Conservation (phyloP, 1,139 yeast species). For the Candida sanyaensis region DNA sequence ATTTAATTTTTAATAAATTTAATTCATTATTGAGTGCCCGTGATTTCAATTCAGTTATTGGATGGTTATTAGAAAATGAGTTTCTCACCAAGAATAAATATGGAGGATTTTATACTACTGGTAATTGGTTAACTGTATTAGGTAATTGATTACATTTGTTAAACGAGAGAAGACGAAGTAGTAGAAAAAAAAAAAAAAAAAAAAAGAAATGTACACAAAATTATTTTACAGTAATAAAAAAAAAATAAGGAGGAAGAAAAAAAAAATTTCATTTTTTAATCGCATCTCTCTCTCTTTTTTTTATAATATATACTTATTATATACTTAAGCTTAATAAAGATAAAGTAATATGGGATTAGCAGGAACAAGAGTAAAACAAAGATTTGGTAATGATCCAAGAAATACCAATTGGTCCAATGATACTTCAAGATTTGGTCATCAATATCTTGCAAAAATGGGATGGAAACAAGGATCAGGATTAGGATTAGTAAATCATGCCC, state of each 20-base stretch:
- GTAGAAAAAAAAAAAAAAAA: not conserved
- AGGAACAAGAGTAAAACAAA: constrained; percentile 76
- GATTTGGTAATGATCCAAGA: constrained; percentile 91
- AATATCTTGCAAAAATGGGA: constrained; percentile 77
- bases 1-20: constrained; percentile 34
- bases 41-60: constrained; percentile 53
- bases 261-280: not conserved
- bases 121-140: constrained; percentile 54
- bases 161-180: not conserved
- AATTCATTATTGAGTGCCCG: constrained; percentile 42
- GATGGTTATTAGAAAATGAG: constrained; percentile 56
- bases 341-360: constrained; percentile 74
- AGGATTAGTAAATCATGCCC: constrained; percentile 66
- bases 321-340: not conserved
- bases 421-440: constrained; percentile 82
- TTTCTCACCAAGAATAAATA: constrained; percentile 38
- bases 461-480: constrained; percentile 93
- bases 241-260: not conserved
- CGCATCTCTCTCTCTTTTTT: not conserved
- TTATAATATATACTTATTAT: too few relatives aligned
- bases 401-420: constrained; percentile 95
- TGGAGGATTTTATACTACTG: constrained; percentile 51
- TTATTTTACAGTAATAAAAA: not conserved
- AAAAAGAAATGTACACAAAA: not conserved
- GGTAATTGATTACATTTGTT: constrained; percentile 23